These are phyloP conservation scores for Zopfochytrium polystomum DNA, from an alignment of 371 early-diverging fungal genomes.

Conservation along the genomic window DNA sequence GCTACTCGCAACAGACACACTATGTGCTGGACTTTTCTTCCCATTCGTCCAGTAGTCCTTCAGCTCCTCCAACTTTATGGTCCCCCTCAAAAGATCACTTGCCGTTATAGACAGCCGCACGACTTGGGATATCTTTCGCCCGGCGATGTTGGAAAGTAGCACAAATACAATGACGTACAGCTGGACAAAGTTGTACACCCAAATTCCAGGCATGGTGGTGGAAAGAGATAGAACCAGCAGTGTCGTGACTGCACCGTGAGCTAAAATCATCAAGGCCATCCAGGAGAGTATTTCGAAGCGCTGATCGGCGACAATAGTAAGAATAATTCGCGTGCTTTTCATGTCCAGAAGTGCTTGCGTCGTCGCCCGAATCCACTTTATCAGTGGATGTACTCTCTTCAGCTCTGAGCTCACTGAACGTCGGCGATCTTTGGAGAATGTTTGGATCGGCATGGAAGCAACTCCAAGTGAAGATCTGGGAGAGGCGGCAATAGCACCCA, in stretches of 20 bases:
- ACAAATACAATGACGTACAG: conserved; percentile 9
- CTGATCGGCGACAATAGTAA: not conserved
- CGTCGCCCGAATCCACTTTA: not conserved
- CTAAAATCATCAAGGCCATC: not conserved
- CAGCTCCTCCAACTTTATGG: conserved; percentile 5
- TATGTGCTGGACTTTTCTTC: conserved; percentile 7
- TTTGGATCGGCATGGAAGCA: not conserved
- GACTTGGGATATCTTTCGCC: conserved; percentile 2
- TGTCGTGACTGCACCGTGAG: not conserved
- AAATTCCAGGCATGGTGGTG: conserved; percentile 17
- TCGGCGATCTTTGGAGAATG: not conserved
- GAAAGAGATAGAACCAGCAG: not conserved
- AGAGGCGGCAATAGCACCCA: not conserved
- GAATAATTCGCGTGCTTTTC: not conserved
- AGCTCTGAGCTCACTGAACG: not conserved
- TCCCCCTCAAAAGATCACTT: conserved; percentile 12
- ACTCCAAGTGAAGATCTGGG: not conserved
- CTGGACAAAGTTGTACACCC: conserved; percentile 24
- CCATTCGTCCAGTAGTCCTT: conserved; percentile 20
- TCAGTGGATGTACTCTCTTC: not conserved
- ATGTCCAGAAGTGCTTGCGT: not conserved
- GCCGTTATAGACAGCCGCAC: conserved; percentile 16
- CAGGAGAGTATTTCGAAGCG: not conserved
- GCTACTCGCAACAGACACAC: not conserved
- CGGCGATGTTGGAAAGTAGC: conserved; percentile 6